These are phyloP conservation scores for Paracoccidioides lutzii DNA, from an alignment of 2,329 filamentous ascomycete species.

Conservation along the genomic window DNA sequence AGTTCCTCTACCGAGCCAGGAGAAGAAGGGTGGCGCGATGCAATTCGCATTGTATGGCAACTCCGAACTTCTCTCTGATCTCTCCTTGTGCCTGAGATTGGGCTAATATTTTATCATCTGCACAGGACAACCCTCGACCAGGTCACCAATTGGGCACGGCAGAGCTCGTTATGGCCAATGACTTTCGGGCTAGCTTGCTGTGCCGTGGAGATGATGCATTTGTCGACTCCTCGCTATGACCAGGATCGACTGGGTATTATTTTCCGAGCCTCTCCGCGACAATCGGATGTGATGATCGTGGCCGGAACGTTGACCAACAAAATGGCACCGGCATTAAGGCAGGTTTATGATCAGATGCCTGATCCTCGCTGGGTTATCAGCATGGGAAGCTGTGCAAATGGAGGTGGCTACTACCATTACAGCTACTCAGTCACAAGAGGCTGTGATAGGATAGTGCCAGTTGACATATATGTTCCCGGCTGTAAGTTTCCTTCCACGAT, in stretches of 20 bases:
- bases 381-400: slow-evolving; percentile 77
- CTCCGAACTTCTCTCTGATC: neutral
- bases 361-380: slow-evolving; percentile 78
- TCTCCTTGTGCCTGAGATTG: slow-evolving; percentile 1
- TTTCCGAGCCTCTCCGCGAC: slow-evolving; percentile 72
- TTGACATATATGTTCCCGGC: slow-evolving; percentile 68
- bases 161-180: slow-evolving; percentile 83
- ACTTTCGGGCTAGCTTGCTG: slow-evolving; percentile 86
- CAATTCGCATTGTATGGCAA: slow-evolving; percentile 37
- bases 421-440: slow-evolving; percentile 65
- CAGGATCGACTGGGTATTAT: slow-evolving; percentile 80
- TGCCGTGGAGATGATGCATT: slow-evolving; percentile 88
- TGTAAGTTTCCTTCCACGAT: slow-evolving; percentile 29
- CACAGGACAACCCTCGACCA: slow-evolving; percentile 45
- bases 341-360: slow-evolving; percentile 93
- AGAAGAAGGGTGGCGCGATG: slow-evolving; percentile 39
- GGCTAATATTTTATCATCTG: neutral
- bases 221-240: slow-evolving; percentile 80
- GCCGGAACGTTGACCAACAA: slow-evolving; percentile 90
- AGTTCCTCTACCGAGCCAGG: slow-evolving; percentile 37
- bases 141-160: slow-evolving; percentile 76
- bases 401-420: slow-evolving; percentile 79
- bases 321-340: slow-evolving; percentile 81
- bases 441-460: slow-evolving; percentile 63
- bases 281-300: slow-evolving; percentile 86